Conservation (phyloP, 2,329 filamentous ascomycete genomes). For the Fusarium napiforme region DNA sequence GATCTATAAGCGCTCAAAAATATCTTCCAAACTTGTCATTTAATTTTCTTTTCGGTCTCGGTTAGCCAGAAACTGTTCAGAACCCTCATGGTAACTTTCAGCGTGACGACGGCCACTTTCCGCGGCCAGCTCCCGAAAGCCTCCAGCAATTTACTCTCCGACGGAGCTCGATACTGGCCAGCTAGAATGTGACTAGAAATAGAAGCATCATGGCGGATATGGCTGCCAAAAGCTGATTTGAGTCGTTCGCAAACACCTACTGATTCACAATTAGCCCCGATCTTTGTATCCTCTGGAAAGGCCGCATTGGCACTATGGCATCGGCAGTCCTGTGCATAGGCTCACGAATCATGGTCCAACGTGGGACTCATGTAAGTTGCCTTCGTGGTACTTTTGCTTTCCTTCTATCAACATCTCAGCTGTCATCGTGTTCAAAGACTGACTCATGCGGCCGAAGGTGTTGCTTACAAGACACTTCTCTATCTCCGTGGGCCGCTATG, state of each 20-base stretch:
- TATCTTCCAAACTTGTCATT: rapidly evolving
- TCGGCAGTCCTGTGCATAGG: not conserved
- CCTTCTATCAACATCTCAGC: too few species aligned
- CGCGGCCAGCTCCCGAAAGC: not conserved
- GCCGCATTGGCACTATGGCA: not conserved
- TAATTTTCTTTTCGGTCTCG: rapidly evolving
- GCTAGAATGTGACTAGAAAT: not conserved
- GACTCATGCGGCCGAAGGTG: not conserved
- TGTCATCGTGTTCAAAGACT: not conserved
- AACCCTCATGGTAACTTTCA: too few species aligned
- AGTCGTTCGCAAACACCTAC: not conserved
- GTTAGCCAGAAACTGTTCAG: not conserved
- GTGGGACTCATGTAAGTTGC: not conserved
- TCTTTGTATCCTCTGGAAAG: too few species aligned
- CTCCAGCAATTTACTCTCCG: not conserved
- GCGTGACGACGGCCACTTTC: not conserved
- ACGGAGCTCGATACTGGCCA: rapidly evolving
- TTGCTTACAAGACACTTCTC: slow-evolving; percentile 67
- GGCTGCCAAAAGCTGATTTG: not conserved
- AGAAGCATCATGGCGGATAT: not conserved
- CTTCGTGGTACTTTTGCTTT: too few species aligned
- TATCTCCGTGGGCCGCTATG: slow-evolving; percentile 67
- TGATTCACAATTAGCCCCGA: not conserved
- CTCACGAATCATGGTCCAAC: not conserved
- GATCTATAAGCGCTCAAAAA: rapidly evolving